These are phyloP conservation scores for Nannochloropsis granulata DNA, from an alignment of 108 stramenopile species.

Conservation along the genomic window DNA sequence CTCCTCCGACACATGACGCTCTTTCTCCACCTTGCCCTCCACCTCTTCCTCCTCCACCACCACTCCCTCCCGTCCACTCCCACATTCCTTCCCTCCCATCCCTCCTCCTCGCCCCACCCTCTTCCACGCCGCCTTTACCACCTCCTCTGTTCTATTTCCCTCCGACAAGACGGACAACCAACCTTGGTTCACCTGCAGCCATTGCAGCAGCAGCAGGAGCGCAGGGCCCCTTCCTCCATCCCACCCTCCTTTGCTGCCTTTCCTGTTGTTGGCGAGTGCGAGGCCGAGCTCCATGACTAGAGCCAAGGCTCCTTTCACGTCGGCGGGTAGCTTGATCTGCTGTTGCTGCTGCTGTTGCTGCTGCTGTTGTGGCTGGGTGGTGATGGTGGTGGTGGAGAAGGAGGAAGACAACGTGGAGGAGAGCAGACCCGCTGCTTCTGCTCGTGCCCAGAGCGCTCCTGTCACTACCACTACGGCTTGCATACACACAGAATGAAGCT, in stretches of 20 bases:
- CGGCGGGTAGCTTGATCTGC: not conserved
- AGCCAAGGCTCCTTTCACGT: not conserved
- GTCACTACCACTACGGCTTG: not conserved
- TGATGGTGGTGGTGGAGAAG: too few relatives aligned
- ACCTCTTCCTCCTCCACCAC: not conserved
- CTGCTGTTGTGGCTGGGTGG: too few relatives aligned
- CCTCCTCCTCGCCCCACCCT: not conserved
- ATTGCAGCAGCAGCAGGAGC: not conserved
- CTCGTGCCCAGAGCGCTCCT: not conserved
- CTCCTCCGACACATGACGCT: not conserved
- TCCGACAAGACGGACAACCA: not conserved
- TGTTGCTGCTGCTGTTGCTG: too few relatives aligned
- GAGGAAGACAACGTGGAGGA: not conserved
- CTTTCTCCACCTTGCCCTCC: not conserved
- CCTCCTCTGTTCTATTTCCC: not conserved
- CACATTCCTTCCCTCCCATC: not conserved
- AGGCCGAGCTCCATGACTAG: not conserved
- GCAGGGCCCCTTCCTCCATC: not conserved
- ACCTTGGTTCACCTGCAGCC: not conserved
- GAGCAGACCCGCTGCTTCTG: not conserved
- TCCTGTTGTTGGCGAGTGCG: not conserved
- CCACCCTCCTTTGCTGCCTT: not conserved
- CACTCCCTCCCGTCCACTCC: not conserved
- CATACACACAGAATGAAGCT: not conserved
- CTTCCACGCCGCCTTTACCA: not conserved